Evolutionary conservation across 2,329 filamentous ascomycete genomes (phyloP).

Genomic region (Leptodontidium sp.): DNA sequence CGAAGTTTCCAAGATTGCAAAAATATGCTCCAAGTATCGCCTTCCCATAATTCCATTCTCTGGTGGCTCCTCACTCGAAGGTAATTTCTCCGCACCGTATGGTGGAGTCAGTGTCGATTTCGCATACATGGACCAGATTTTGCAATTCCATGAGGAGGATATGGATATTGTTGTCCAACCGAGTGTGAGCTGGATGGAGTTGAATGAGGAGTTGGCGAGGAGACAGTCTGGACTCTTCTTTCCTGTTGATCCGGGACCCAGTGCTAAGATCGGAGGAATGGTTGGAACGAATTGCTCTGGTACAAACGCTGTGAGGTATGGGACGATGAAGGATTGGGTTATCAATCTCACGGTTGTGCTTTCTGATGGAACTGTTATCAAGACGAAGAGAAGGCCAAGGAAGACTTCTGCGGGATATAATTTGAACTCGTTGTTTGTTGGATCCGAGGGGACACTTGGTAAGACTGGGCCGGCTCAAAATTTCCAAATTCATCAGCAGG

Average conservation of each 20-base stretch:
- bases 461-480: neutral
- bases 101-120: conserved; percentile 93
- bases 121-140: conserved; percentile 82
- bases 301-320: conserved; percentile 82
- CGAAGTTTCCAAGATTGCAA: conserved; percentile 66
- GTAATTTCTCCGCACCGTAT: conserved; percentile 86
- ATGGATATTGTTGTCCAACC: conserved; percentile 95
- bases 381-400: conserved; percentile 78
- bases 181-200: conserved; percentile 88
- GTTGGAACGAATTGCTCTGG: conserved; percentile 81
- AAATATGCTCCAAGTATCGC: conserved; percentile 79
- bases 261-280: conserved; percentile 83
- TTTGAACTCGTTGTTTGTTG: conserved; percentile 80
- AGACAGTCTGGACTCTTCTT: conserved; percentile 84
- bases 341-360: conserved; percentile 84
- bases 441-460: conserved; percentile 77
- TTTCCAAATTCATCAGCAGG: neutral
- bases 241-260: conserved; percentile 79
- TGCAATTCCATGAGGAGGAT: conserved; percentile 83
- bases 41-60: conserved; percentile 87
- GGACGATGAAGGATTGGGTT: conserved; percentile 90
- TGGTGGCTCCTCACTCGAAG: conserved; percentile 86
- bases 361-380: conserved; percentile 80
- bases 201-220: conserved; percentile 76
- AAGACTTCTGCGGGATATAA: conserved; percentile 88